Evolutionary conservation across 768 basidiomycete species (phyloP), one percentile per base, ranked within the genome.

Genomic region (Xerocomellus dryophilus): DNA sequence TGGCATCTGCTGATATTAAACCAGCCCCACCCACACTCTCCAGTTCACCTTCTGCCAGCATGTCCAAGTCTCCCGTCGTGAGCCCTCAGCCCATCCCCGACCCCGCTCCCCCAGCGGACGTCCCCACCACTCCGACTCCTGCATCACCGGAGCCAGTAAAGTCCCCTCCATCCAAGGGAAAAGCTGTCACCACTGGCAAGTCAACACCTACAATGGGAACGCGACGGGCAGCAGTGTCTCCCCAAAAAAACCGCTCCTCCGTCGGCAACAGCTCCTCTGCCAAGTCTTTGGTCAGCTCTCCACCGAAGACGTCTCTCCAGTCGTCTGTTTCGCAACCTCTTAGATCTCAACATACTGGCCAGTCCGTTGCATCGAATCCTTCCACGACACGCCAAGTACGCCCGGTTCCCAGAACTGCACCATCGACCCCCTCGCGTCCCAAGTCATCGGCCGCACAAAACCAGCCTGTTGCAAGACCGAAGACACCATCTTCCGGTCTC

Each of bases 401-500:
- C 11, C 15, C 53, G 11, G 56, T 58, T 43, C 63, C 66, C n/a
- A 67, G 52, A 58, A 66, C 72, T 8, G 66, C 67, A 15, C 70
- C 71, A 18, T 56, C 61, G 27, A 70, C 69, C 1, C 69, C 70
- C 9, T 64, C 69, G 29, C 66, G 75, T 36, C 71, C 75, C 32
- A 75, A 75, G 62, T 71, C 76, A 15, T 70, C 74, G 8, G 48
- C 54, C 9, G 29, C 47, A 42, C 69, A 63, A 15, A 48, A 62
- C 43, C 56, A 57, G 4, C 25, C 60, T 41, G 46, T 53, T 21
- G 8, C 64, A 27, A 76, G 80, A 51, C 78, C 81, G 34, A 88
- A 85, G 71, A 85, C 84, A 0, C 83, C 85, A 3, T 80, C 82
- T 6, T 74, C 82, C 2, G 84, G 87, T 12, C 68, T 91, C 20